Conservation (phyloP, 805 yeast species). For the Kazachstania bromeliacearum region DNA sequence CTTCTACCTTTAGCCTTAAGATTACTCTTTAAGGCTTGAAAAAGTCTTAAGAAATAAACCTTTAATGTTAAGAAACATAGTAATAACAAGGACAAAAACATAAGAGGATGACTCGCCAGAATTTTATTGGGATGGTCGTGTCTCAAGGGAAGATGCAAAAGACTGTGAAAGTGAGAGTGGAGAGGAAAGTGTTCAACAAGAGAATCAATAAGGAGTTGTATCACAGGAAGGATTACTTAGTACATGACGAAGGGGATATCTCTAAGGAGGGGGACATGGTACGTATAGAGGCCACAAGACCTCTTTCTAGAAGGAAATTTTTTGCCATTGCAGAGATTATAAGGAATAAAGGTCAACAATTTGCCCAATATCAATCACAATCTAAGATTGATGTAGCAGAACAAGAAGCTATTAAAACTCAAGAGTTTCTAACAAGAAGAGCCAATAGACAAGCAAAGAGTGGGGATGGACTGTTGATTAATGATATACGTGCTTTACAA, state of each 20-base stretch:
- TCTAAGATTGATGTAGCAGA: conserved; percentile 56
- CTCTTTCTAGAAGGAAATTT: conserved; percentile 68
- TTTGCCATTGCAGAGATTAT: conserved; percentile 91
- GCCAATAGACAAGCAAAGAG: conserved; percentile 24
- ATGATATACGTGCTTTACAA: conserved; percentile 23
- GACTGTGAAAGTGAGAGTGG: conserved; percentile 88
- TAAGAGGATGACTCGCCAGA: conserved; percentile 69
- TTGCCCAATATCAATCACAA: conserved; percentile 65
- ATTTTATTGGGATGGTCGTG: conserved; percentile 83
- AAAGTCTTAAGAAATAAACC: too few relatives aligned
- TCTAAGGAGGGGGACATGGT: conserved; percentile 95
- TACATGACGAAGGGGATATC: conserved; percentile 86
- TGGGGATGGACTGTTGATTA: conserved; percentile 22
- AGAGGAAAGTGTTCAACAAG: conserved; percentile 62
- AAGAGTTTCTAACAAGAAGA: conserved; percentile 46
- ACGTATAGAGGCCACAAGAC: conserved; percentile 82
- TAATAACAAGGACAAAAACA: not conserved
- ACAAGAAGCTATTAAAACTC: conserved; percentile 55
- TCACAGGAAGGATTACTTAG: conserved; percentile 74
- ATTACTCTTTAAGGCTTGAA: too few relatives aligned
- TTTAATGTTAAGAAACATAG: too few relatives aligned
- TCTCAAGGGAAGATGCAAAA: conserved; percentile 95
- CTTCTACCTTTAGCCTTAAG: too few relatives aligned
- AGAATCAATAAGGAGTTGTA: conserved; percentile 65
- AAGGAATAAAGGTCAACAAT: conserved; percentile 83